phyloP scores from a whole-genome alignment of 148 eudicot genomes.

The Cornus controversa region DNA sequence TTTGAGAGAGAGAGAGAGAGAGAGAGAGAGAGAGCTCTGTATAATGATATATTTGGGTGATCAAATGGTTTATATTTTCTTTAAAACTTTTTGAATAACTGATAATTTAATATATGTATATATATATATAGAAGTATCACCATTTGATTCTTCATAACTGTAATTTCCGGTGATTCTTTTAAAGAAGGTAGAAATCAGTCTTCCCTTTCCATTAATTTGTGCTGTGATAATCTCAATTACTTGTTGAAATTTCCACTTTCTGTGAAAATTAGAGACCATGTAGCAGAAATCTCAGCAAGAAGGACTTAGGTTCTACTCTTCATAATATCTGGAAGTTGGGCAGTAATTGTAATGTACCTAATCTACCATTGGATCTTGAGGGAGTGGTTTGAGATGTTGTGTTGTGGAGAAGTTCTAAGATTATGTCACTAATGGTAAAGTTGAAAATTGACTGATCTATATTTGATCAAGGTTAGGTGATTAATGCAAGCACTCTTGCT shows the following conservation, averaged over 20 bases:
- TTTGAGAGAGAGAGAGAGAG: too few relatives aligned
- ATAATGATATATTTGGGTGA: too few relatives aligned
- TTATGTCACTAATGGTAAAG: neutral
- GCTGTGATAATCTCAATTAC: neutral
- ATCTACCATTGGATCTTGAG: neutral
- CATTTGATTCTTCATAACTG: too few relatives aligned
- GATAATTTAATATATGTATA: too few relatives aligned
- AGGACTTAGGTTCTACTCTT: neutral
- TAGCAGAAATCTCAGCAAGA: neutral
- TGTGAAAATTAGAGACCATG: neutral
- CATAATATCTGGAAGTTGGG: neutral
- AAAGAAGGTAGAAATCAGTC: too few relatives aligned
- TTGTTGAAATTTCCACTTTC: too few relatives aligned
- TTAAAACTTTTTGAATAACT: too few relatives aligned
- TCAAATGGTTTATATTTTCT: too few relatives aligned
- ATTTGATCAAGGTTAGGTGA: neutral
- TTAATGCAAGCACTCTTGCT: neutral
- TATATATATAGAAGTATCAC: too few relatives aligned
- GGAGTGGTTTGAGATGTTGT: neutral
- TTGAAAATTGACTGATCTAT: neutral
- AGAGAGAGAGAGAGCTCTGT: too few relatives aligned
- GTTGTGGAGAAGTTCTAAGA: neutral
- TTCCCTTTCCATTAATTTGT: too few relatives aligned
- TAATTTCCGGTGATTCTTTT: too few relatives aligned
- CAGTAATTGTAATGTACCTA: neutral